Evolutionary conservation across 2,329 filamentous ascomycete species (phyloP).

Genomic region (Boeremia exigua): DNA sequence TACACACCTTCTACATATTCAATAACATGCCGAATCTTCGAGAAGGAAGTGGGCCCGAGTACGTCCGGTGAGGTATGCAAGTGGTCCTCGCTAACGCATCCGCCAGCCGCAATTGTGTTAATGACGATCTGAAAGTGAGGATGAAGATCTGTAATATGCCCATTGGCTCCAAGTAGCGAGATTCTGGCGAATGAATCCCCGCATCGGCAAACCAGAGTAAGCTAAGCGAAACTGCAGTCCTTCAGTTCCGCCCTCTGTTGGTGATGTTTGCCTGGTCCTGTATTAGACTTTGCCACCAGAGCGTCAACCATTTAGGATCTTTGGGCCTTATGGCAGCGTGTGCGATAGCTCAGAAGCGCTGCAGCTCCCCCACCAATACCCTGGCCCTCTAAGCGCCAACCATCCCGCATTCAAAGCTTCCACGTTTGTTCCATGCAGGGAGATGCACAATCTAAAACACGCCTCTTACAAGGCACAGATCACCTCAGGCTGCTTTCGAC

Average conservation of each 20-base stretch:
- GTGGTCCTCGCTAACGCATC: neutral
- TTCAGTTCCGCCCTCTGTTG: neutral
- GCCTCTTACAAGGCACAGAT: neutral
- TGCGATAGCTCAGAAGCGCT: neutral
- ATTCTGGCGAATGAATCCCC: neutral
- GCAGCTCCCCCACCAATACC: neutral
- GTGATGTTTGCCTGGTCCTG: neutral
- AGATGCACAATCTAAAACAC: constrained; percentile 7
- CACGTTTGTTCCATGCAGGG: constrained; percentile 12
- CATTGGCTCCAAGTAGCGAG: neutral
- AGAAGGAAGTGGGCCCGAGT: neutral
- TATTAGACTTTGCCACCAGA: neutral
- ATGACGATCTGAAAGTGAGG: neutral
- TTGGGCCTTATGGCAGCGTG: neutral
- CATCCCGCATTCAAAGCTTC: neutral
- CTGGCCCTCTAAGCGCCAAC: neutral
- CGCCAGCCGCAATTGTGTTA: neutral
- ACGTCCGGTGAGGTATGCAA: constrained; percentile 14
- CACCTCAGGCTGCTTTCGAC: neutral
- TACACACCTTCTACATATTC: neutral
- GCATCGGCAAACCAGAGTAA: neutral
- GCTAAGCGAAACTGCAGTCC: neutral
- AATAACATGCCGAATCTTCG: neutral
- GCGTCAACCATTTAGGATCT: neutral
- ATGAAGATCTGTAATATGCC: neutral